phyloP scores from a whole-genome alignment of 176 grass and related monocot genomes.

The Ananas comosus region DNA sequence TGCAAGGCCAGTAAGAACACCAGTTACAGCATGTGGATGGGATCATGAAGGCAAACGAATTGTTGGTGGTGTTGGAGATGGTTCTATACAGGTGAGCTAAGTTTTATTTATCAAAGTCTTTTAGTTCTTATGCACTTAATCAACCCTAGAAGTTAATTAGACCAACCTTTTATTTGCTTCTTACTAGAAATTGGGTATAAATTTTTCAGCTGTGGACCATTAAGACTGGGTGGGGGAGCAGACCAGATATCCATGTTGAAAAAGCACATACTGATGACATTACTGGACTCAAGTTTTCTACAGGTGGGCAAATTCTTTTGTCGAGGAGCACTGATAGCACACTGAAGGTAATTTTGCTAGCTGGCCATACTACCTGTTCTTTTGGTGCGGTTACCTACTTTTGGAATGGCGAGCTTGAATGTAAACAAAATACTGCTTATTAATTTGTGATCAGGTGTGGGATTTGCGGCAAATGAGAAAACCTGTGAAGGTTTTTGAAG shows the following conservation, averaged over 20 bases:
- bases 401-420: neutral
- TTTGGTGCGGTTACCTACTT: neutral
- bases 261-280: slow-evolving; percentile 89
- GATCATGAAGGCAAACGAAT: slow-evolving; percentile 87
- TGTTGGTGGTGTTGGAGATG: slow-evolving; percentile 85
- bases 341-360: slow-evolving; percentile 53
- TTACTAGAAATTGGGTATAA: neutral
- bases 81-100: slow-evolving; percentile 67
- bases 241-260: slow-evolving; percentile 83
- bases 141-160: too few species aligned
- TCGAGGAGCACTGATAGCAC: slow-evolving; percentile 95
- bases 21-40: slow-evolving; percentile 93
- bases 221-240: slow-evolving; percentile 97
- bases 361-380: neutral
- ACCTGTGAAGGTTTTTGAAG: slow-evolving; percentile 76
- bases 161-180: neutral
- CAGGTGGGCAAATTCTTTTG: slow-evolving; percentile 83
- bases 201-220: slow-evolving; percentile 72
- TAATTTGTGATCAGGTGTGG: slow-evolving; percentile 57
- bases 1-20: slow-evolving; percentile 58
- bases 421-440: neutral
- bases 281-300: slow-evolving; percentile 87
- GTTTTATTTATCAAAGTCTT: too few species aligned
- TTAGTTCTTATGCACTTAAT: too few species aligned
- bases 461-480: slow-evolving; percentile 71